Percentiles rank a stretch among this genome's conserved stretches.
Conservation (phyloP, 129 eudicot genomes). For the Daucus carota region DNA sequence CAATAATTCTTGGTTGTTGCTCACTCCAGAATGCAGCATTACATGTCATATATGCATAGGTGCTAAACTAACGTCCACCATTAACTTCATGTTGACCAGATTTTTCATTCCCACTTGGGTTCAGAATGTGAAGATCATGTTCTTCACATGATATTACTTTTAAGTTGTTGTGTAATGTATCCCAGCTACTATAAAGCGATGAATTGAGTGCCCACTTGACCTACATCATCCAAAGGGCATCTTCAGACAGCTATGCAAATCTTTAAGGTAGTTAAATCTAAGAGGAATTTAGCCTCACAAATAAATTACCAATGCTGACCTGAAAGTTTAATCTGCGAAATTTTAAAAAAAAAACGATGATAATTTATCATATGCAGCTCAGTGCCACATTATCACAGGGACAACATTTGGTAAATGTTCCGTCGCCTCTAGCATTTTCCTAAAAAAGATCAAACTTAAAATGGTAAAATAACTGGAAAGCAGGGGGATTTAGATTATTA, state of each 20-base stretch:
- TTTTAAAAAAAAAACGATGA: neutral
- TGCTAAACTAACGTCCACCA: neutral
- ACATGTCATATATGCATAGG: neutral
- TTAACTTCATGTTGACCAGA: neutral
- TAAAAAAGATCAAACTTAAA: neutral
- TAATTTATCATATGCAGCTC: neutral
- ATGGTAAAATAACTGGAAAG: neutral
- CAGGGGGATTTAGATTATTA: neutral
- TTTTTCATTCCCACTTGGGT: neutral
- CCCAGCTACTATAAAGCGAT: neutral
- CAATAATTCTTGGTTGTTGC: neutral
- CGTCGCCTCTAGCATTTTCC: neutral
- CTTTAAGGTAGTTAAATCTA: neutral
- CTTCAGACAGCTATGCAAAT: slow-evolving; percentile 3
- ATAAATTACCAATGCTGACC: neutral
- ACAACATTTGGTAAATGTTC: neutral
- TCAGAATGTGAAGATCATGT: neutral
- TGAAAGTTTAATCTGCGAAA: neutral
- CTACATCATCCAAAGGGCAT: neutral
- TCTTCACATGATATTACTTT: neutral
- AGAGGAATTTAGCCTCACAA: neutral
- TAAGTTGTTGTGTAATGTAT: neutral
- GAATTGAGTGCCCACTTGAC: neutral
- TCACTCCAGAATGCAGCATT: neutral
- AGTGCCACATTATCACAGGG: neutral